Conservation (phyloP, 179 eudicot genomes). For the Carnegiea gigantea region DNA sequence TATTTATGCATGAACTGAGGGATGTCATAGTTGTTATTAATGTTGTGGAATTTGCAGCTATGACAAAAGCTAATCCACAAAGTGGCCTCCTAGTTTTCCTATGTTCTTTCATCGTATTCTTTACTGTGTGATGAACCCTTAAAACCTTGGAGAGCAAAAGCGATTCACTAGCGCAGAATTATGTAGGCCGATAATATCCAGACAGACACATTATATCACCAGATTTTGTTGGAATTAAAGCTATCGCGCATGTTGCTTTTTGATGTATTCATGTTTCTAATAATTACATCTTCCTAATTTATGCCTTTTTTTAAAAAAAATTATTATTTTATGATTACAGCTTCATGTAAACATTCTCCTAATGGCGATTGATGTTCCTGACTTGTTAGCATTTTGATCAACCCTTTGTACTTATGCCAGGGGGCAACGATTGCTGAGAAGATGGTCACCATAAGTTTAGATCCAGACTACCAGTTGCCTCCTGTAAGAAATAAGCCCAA, state of each 20-base stretch:
- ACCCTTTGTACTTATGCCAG: conserved; percentile 34
- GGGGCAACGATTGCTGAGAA: conserved; percentile 85
- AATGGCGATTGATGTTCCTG: neutral
- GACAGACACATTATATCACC: neutral
- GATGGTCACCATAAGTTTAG: conserved; percentile 54
- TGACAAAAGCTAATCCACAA: no score
- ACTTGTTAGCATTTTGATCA: neutral
- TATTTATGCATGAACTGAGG: neutral
- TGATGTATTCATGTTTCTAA: neutral
- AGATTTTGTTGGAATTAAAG: neutral
- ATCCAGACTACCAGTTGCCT: conserved; percentile 71
- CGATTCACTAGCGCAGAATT: neutral
- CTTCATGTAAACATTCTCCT: neutral
- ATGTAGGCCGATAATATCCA: neutral
- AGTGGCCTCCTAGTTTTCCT: no score
- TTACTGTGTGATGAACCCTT: neutral
- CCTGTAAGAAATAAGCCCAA: conserved; percentile 45
- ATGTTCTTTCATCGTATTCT: no score
- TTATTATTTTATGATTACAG: neutral
- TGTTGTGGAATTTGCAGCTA: no score
- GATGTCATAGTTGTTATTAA: neutral
- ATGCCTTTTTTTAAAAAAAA: no score
- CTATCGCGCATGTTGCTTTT: neutral
- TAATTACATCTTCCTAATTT: no score
- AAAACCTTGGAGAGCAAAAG: neutral